Conservation (phyloP, 2,329 filamentous ascomycete species). For the Ophiobolus disseminans region DNA sequence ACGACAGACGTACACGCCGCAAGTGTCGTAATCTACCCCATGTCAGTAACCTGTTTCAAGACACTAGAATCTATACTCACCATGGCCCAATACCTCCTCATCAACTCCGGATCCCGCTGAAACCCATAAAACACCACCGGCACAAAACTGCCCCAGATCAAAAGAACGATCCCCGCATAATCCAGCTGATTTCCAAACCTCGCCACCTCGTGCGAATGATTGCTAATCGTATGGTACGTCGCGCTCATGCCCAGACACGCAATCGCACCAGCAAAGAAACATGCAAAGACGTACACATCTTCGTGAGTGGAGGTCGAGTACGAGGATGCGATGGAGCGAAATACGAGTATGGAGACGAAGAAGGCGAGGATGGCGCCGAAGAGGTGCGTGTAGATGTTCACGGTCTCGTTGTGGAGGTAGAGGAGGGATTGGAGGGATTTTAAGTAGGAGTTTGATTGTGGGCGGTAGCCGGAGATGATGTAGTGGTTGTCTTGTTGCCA, state of each 20-base stretch:
- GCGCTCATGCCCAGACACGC: conserved; percentile 60
- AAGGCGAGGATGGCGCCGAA: conserved; percentile 48
- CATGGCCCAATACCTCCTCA: conserved; percentile 76
- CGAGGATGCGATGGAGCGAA: conserved; percentile 34
- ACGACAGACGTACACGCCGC: conserved; percentile 78
- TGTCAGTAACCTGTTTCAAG: conserved; percentile 1
- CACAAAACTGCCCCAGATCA: conserved; percentile 92
- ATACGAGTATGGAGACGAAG: conserved; percentile 21
- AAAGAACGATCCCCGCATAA: conserved; percentile 88
- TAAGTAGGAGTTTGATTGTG: conserved; percentile 66
- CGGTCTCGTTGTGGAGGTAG: conserved; percentile 72
- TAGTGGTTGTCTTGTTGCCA: conserved; percentile 71
- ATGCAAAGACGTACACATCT: conserved; percentile 47
- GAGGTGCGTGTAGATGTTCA: conserved; percentile 77
- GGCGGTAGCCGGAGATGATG: conserved; percentile 71
- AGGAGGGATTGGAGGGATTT: conserved; percentile 65
- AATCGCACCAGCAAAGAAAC: conserved; percentile 51
- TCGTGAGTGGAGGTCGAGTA: conserved; percentile 42
- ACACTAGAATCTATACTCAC: conserved; percentile 51
- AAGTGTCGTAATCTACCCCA: conserved; percentile 73
- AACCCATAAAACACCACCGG: conserved; percentile 73
- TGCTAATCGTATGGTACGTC: conserved; percentile 82
- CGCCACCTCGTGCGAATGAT: conserved; percentile 80
- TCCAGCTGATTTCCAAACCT: conserved; percentile 91
- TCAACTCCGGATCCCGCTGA: conserved; percentile 67